Percentiles rank a stretch among this genome's conserved stretches.
These are phyloP conservation scores for Thymus quinquecostatus DNA, from an alignment of 257 asterid genomes.

Conservation along the genomic window DNA sequence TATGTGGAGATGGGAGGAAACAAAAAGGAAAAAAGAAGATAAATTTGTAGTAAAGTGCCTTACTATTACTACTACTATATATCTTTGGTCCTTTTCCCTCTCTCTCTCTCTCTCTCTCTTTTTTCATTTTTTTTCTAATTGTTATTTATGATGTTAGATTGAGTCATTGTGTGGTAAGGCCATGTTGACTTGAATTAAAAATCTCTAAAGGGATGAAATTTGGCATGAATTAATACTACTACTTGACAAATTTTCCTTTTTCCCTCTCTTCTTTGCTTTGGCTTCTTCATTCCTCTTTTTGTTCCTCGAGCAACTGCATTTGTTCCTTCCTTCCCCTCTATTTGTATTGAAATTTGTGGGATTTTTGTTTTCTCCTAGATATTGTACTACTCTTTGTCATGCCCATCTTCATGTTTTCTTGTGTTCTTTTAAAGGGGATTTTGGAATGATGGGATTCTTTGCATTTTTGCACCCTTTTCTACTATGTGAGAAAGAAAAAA, in stretches of 20 bases:
- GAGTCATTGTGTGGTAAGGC: conserved; percentile 54
- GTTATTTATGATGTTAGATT: conserved; percentile 51
- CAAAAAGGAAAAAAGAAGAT: conserved; percentile 36
- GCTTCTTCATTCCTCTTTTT: conserved; percentile 50
- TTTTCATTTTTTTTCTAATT: neutral
- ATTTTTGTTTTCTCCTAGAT: conserved; percentile 61
- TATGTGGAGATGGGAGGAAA: conserved; percentile 45
- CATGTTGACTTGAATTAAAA: conserved; percentile 39
- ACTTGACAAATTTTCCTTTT: neutral
- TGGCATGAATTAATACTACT: neutral
- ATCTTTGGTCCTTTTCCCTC: conserved; percentile 7
- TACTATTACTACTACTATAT: neutral
- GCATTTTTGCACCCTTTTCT: conserved; percentile 49
- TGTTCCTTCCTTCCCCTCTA: conserved; percentile 60
- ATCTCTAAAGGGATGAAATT: neutral
- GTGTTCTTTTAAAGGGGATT: conserved; percentile 45
- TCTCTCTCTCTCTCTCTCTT: neutral
- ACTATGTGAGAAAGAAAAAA: conserved; percentile 36
- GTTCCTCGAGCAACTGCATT: conserved; percentile 91
- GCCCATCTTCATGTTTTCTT: conserved; percentile 35
- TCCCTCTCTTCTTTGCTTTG: conserved; percentile 26
- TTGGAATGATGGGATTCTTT: conserved; percentile 75
- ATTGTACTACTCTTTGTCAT: conserved; percentile 29
- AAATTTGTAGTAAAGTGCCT: conserved; percentile 25
- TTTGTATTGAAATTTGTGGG: conserved; percentile 74